phyloP scores from a whole-genome alignment of 208 protist species.

The Acanthamoeba castellanii region DNA sequence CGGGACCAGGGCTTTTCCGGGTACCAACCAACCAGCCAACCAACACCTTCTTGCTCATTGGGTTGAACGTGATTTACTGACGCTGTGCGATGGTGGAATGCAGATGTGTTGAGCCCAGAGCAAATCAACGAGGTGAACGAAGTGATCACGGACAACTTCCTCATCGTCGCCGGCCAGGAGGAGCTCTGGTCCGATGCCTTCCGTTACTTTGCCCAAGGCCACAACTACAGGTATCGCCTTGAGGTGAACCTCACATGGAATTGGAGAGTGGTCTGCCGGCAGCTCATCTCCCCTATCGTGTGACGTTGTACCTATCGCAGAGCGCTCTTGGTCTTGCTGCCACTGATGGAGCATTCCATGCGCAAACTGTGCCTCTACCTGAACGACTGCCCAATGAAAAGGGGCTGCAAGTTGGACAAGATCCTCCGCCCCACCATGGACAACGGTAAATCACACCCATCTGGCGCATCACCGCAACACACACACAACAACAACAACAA shows the following conservation, averaged over 20 bases:
- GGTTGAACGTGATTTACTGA: no score
- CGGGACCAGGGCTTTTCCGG: conserved; percentile 18
- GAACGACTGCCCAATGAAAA: conserved; percentile 4
- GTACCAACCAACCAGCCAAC: background rate
- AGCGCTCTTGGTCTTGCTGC: conserved; percentile 29
- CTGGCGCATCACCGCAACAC: background rate
- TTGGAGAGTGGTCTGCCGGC: background rate
- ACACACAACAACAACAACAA: background rate
- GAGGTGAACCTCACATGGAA: background rate
- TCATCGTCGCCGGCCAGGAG: conserved; percentile 62
- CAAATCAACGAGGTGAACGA: conserved; percentile 18
- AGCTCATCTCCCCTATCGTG: no score
- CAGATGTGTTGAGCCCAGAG: background rate
- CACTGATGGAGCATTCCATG: conserved; percentile 61
- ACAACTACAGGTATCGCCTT: conserved; percentile 28
- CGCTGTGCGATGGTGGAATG: background rate
- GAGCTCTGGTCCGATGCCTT: conserved; percentile 57
- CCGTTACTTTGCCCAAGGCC: conserved; percentile 20
- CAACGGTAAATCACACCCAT: background rate
- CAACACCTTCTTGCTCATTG: no score
- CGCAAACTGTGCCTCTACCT: conserved; percentile 67
- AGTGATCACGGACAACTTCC: conserved; percentile 11
- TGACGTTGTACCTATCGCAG: background rate
- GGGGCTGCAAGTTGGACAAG: conserved; percentile 69
- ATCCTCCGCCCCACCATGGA: conserved; percentile 65